Base-by-base conservation (phyloP, 495 filamentous ascomycete genomes). In the Pseudevernia furfuracea region DNA sequence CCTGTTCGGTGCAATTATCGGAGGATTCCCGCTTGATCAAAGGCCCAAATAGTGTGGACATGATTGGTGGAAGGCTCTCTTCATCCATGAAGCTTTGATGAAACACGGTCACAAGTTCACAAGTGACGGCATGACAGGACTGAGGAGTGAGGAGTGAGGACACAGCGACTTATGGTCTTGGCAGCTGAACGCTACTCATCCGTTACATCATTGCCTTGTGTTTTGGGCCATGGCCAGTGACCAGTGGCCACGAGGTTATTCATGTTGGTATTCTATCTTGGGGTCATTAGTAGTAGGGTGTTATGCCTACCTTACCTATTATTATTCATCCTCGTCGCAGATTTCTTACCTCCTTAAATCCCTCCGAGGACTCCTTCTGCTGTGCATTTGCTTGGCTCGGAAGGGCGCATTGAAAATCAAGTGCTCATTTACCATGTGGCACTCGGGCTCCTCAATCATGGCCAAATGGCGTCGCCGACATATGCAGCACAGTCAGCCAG, bases 51-150 rank as follows among this genome's bases (percentile, higher is more conserved):
- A 48, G 9, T 25, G 9, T 11, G n/a, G n/a, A 48, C n/a, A 11
- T 48, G 44, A 48, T 62, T 38, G 60, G 44, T 62, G 44, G 28
- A 37, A 52, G 48, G 21, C 9, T 52, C 6, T 32, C 49, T 32
- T 36, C 34, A 34, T 61, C 15, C 44, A 30, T 62, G 32, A 53
- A 28, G 21, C 34, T 53, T 41, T n/a, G 34, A 38, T 62, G 60
- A 62, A 53, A 62, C 46, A 62, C 25, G 32, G 32, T 12, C 46
- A 37, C 60, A 49, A 21, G 44, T 32, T 62, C 60, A 34, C 46
- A 39, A 62, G 19, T 36, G 4, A 36, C 34, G n/a, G n/a, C n/a
- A n/a, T n/a, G n/a, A n/a, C n/a, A n/a, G n/a, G n/a, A n/a, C n/a
- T n/a, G n/a, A n/a, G n/a, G n/a, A n/a, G n/a, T n/a, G n/a, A n/a